Evolutionary conservation across 345 rosid species (phyloP), one percentile per base, ranked within the genome.

Genomic region (Salix viminalis): DNA sequence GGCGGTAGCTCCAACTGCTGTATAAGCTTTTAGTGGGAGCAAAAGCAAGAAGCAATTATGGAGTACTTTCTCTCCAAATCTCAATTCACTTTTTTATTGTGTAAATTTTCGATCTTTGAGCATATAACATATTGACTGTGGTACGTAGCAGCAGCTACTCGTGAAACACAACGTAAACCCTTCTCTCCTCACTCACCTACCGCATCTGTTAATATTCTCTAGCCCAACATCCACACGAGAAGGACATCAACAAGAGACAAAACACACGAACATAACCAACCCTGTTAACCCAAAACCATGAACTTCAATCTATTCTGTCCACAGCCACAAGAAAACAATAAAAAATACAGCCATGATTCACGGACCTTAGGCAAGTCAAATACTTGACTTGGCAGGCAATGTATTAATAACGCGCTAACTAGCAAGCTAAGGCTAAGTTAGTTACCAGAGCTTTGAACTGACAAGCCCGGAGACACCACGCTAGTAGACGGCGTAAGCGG

Each of bases 401-500:
- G 66, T 16, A 37, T 68, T 10, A 12, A 48, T 54, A 46, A 46
- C 58, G 58, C 21, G 7, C 58, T 19, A 19, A 14, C 46, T 41
- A 19, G 58, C n/a, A 19, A 52, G 56, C 56, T 50, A 9, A 6
- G 56, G 19, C 62, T 23, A 56, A 70, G n/a, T 58, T 32, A 14
- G 23, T 61, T 72, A 91, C 93, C 96, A 80, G 93, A 84, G 77
- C 91, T 88, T 80, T 91, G 96, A 69, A 90, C 83, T 15, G 93
- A 91, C 46, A 87, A 71, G 54, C 87, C 91, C 19, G 96, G 91
- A 56, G 96, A 91, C 18, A 88, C 83, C 75, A 85, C 90, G 2
- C 85, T 83, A 26, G 92, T 84, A 1, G 95, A 83, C 67, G 93
- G 91, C 12, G 91, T 89, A 32, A 81, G 87, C 11, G 95, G 95